Evolutionary conservation across 768 basidiomycete species (phyloP).

Genomic region (Collybia mongolica): DNA sequence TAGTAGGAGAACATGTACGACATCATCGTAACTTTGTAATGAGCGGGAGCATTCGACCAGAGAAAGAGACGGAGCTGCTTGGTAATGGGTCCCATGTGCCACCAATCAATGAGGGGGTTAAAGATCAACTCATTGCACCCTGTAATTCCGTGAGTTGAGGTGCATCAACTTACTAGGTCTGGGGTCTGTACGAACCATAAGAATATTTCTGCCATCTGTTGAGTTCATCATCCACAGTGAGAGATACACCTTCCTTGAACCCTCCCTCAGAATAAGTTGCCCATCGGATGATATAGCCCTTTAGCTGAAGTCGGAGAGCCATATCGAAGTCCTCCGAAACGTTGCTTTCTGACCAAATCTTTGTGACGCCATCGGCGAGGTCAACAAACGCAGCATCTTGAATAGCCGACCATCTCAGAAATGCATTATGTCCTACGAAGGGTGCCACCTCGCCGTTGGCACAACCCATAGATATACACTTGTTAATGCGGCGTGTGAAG

Average conservation of each 20-base stretch:
- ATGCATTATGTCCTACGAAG: conserved; percentile 88
- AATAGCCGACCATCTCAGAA: conserved; percentile 85
- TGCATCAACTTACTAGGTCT: background rate
- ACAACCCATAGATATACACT: conserved; percentile 74
- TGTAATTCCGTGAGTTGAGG: conserved; percentile 16
- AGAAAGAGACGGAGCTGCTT: conserved; percentile 75
- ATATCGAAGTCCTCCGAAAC: conserved; percentile 86
- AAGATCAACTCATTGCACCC: conserved; percentile 81
- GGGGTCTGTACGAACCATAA: conserved; percentile 46
- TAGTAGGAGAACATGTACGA: conserved; percentile 67
- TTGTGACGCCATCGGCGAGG: conserved; percentile 56
- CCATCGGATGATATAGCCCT: conserved; percentile 81
- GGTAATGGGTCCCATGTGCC: conserved; percentile 77
- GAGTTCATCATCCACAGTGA: conserved; percentile 88
- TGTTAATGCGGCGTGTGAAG: conserved; percentile 87
- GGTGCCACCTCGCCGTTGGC: conserved; percentile 83
- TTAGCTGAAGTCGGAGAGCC: conserved; percentile 63
- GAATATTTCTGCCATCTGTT: conserved; percentile 92
- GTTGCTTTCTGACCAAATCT: conserved; percentile 83
- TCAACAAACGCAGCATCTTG: conserved; percentile 84
- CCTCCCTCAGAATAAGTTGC: conserved; percentile 82
- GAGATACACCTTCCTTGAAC: conserved; percentile 89
- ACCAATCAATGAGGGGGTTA: conserved; percentile 81
- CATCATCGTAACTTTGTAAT: conserved; percentile 83
- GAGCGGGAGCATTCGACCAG: conserved; percentile 75